phyloP scores from a whole-genome alignment of 768 basidiomycete species.

The Kwoniella sp. region DNA sequence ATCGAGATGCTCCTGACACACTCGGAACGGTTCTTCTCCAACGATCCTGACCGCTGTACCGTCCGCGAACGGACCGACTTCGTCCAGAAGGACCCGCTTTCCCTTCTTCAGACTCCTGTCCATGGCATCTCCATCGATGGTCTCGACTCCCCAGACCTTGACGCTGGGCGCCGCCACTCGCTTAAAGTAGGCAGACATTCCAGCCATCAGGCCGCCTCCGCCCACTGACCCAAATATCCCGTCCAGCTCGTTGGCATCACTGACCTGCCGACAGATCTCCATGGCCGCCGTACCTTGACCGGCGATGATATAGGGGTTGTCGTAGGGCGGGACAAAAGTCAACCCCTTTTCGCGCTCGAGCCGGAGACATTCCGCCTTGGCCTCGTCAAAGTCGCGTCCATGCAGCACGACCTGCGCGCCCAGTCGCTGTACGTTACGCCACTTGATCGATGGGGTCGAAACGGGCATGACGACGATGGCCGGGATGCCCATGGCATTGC shows the following conservation, averaged over 20 bases:
- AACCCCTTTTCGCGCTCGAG: conserved; percentile 72
- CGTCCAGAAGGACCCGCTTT: conserved; percentile 72
- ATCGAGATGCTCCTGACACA: conserved; percentile 80
- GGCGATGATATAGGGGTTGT: conserved; percentile 93
- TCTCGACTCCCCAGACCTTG: conserved; percentile 85
- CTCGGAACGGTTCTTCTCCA: conserved; percentile 87
- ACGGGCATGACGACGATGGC: conserved; percentile 99
- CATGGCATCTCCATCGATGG: conserved; percentile 93
- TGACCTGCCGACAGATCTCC: conserved; percentile 87
- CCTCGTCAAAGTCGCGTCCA: conserved; percentile 90
- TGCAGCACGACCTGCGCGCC: conserved; percentile 92
- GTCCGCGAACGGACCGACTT: conserved; percentile 95
- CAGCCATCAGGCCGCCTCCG: conserved; percentile 88
- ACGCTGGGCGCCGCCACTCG: conserved; percentile 79
- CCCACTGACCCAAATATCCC: conserved; percentile 88
- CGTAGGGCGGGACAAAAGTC: conserved; percentile 91
- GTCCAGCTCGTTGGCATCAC: conserved; percentile 66
- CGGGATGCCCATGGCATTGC: conserved; percentile 75
- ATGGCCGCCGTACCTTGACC: conserved; percentile 93
- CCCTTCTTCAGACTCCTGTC: conserved; percentile 72
- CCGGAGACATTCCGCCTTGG: conserved; percentile 87
- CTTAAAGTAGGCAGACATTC: conserved; percentile 86
- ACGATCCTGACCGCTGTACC: conserved; percentile 96
- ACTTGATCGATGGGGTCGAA: conserved; percentile 92
- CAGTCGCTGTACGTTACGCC: conserved; percentile 85